These are phyloP conservation scores for Mycosphaerella sp. DNA, from an alignment of 2,329 filamentous ascomycete genomes.

Conservation along the genomic window DNA sequence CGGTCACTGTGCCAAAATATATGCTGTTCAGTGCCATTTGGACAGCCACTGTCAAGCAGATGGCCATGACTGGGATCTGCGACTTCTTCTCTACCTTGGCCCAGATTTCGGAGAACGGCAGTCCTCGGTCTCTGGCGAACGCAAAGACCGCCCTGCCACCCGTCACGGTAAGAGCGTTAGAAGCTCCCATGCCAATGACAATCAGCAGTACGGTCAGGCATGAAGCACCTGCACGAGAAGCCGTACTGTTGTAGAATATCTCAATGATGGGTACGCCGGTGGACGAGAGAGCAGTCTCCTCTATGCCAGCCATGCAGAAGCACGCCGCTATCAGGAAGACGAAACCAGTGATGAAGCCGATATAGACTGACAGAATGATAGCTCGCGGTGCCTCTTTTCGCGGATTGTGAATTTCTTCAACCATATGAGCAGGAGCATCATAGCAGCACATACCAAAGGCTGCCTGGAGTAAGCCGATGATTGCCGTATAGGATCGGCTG, in stretches of 20 bases:
- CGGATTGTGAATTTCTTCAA: constrained; percentile 50
- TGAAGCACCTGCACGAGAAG: constrained; percentile 42
- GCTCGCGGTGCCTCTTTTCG: constrained; percentile 47
- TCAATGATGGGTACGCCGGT: constrained; percentile 51
- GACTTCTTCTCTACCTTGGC: constrained; percentile 44
- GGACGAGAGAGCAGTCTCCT: constrained; percentile 39
- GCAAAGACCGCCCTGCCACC: constrained; percentile 45
- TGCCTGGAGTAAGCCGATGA: constrained; percentile 50
- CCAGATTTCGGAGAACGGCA: constrained; percentile 47
- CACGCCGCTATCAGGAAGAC: constrained; percentile 45
- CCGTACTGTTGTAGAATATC: constrained; percentile 48
- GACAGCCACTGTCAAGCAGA: constrained; percentile 43
- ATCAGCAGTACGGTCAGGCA: constrained; percentile 44
- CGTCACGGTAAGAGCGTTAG: constrained; percentile 45
- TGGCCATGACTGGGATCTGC: constrained; percentile 46
- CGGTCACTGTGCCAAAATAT: constrained; percentile 32
- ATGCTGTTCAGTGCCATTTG: constrained; percentile 49
- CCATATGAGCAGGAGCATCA: constrained; percentile 49
- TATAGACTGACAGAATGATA: constrained; percentile 42
- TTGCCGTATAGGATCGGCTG: constrained; percentile 45
- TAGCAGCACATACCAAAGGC: constrained; percentile 52
- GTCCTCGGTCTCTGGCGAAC: constrained; percentile 48
- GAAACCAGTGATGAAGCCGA: constrained; percentile 45
- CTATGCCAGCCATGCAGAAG: constrained; percentile 48
- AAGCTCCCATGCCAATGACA: constrained; percentile 44